Percentiles rank a stretch among this genome's conserved stretches.
Evolutionary conservation across 192 early-diverging fungal genomes (phyloP).

Genomic region (Radiomyces spectabilis): DNA sequence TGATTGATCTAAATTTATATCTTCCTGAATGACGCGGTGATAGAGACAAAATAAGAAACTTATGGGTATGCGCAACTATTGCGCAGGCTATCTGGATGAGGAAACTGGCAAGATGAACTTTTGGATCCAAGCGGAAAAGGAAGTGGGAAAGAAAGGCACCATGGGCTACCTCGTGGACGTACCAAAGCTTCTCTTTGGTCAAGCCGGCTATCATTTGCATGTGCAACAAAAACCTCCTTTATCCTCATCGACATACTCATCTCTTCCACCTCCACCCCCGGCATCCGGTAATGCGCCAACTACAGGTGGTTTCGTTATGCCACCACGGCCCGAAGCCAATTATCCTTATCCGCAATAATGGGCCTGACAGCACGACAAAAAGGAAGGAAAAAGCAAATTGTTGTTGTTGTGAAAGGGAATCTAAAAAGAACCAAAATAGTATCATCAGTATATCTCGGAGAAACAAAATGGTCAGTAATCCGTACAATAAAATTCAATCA

Average conservation of each 20-base stretch:
- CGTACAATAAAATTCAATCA: too few species aligned
- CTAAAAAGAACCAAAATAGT: too few species aligned
- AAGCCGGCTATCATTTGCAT: slow-evolving; percentile 12
- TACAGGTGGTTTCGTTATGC: slow-evolving; percentile 37
- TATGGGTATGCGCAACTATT: slow-evolving; percentile 30
- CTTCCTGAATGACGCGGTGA: neutral
- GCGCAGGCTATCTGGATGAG: slow-evolving; percentile 21
- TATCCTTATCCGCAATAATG: too few species aligned
- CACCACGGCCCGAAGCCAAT: too few species aligned
- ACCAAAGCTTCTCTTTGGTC: slow-evolving; percentile 25
- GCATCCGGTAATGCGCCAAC: neutral
- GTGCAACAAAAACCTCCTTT: slow-evolving; percentile 5
- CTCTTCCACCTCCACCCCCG: neutral
- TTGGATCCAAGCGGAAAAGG: slow-evolving; percentile 28
- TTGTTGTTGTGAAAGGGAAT: too few species aligned
- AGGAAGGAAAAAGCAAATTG: too few species aligned
- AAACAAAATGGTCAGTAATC: too few species aligned
- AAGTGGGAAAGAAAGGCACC: slow-evolving; percentile 24
- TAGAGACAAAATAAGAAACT: slow-evolving; percentile 26
- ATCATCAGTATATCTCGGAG: too few species aligned
- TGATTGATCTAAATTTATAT: neutral
- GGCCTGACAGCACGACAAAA: too few species aligned
- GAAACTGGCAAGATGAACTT: slow-evolving; percentile 20
- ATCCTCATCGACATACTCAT: neutral
- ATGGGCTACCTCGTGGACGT: slow-evolving; percentile 30